Evolutionary conservation across 2,329 filamentous ascomycete species (phyloP).

Genomic region (Claviceps pusilla): DNA sequence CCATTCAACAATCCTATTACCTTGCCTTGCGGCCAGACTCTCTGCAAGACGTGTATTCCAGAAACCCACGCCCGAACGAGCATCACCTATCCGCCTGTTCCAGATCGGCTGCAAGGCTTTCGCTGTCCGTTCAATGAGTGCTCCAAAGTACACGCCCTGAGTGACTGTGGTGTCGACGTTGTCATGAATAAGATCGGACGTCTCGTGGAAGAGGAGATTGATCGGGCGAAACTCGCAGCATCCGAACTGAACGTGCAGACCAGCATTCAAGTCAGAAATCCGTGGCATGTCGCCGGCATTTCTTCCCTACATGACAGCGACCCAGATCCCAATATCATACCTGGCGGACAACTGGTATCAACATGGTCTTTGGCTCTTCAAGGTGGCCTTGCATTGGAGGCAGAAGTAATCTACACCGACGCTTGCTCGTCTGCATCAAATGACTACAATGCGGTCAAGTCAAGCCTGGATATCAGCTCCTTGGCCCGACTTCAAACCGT

Average conservation of each 20-base stretch:
- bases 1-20: conserved; percentile 56
- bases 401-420: conserved; percentile 36
- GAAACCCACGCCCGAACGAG: conserved; percentile 46
- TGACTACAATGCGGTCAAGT: not conserved
- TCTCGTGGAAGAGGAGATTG: conserved; percentile 39
- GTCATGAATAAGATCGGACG: conserved; percentile 57
- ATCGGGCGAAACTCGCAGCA: conserved; percentile 21
- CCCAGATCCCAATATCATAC: conserved; percentile 21
- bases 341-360: conserved; percentile 46
- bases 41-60: conserved; percentile 66
- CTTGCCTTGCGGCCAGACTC: conserved; percentile 64
- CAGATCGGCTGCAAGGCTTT: conserved; percentile 54
- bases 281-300: conserved; percentile 26
- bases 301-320: conserved; percentile 23
- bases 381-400: conserved; percentile 42
- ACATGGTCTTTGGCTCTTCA: conserved; percentile 51
- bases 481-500: conserved; percentile 45
- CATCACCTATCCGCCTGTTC: conserved; percentile 62
- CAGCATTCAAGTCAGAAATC: conserved; percentile 21
- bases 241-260: conserved; percentile 17
- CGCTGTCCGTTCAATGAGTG: conserved; percentile 58
- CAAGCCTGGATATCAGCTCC: not conserved
- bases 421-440: conserved; percentile 7
- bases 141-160: conserved; percentile 54
- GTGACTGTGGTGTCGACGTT: conserved; percentile 65